Base-by-base conservation (phyloP, 495 filamentous ascomycete species). In the Xylaria curta region DNA sequence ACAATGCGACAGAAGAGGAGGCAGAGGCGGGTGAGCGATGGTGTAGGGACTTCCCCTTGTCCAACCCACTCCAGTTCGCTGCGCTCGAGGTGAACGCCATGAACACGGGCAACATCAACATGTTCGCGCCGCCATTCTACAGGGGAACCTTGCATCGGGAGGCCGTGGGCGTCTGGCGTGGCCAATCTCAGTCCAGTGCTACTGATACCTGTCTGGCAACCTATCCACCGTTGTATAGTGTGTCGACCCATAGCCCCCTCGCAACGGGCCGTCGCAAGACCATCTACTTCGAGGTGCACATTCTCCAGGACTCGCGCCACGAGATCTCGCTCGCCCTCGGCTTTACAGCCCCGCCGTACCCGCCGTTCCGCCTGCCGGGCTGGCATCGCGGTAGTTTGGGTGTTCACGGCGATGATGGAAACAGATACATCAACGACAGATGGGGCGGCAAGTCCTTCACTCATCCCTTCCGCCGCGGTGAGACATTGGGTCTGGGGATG, bases 321-420 rank as follows among this genome's bases (percentile, higher is more conserved):
- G 88, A 91, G 33, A 88, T 90, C 66, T 86, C 89, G 10, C 80
- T 97, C 15, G 90, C 93, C 0, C 79, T 98, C 10, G 95, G 95
- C 5, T 97, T 90, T 81, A 83, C 84, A 1, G 94, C 92, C 1
- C 88, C 90, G 60, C 95, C 95, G 24, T 97, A 97, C 80, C 95
- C 95, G 0, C 85, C 87, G 0, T 98, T 94, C 87, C 88, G 95
- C 53, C 87, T 96, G 68, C 95, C 95, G 0, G 95, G 95, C 2
- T 98, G 95, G 95, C 91, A 98, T 77, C 85, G 95, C 38, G 94
- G 88, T 2, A 92, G 90, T 58, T 76, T 97, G n/a, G 95, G 87
- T 8, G 90, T 98, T 13, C 96, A 97, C 75, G 92, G 92, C 3
- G 95, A 98, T 78, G 95, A 98, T 79, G 95, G 95, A 13, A 89